Conservation (phyloP, 306 rosid genomes). For the Sesbania bispinosa region DNA sequence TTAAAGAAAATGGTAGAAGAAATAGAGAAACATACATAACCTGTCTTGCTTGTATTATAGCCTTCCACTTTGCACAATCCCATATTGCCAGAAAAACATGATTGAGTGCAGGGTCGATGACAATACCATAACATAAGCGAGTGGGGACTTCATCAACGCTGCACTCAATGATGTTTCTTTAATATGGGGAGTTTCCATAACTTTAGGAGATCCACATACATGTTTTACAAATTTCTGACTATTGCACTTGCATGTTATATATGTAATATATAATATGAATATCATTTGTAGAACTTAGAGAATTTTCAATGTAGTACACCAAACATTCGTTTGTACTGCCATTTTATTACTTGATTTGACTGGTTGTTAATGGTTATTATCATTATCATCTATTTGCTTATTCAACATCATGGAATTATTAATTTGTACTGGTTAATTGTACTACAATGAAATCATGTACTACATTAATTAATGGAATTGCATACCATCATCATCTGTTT, state of each 20-base stretch:
- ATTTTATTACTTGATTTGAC: too few relatives aligned
- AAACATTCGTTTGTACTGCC: constrained; percentile 1
- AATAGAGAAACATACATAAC: constrained; percentile 8
- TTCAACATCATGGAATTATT: background rate
- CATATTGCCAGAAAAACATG: constrained; percentile 40
- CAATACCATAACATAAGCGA: background rate
- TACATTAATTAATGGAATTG: background rate
- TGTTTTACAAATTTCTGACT: background rate
- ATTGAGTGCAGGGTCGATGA: constrained; percentile 62
- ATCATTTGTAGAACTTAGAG: background rate
- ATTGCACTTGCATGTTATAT: background rate
- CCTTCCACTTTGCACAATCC: background rate
- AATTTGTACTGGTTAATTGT: constrained; percentile 13
- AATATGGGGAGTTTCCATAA: constrained; percentile 31
- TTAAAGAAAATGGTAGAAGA: background rate
- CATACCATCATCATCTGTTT: background rate
- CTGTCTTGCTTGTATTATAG: background rate
- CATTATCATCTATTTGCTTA: background rate
- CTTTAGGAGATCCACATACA: background rate
- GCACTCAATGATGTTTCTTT: constrained; percentile 86
- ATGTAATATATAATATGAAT: background rate
- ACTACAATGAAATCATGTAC: constrained; percentile 1
- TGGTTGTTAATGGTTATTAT: too few relatives aligned
- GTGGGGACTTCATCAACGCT: constrained; percentile 65
- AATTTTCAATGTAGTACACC: constrained; percentile 11